phyloP scores from a whole-genome alignment of 2,329 filamentous ascomycete genomes.

The Cadophora luteo-olivacea region DNA sequence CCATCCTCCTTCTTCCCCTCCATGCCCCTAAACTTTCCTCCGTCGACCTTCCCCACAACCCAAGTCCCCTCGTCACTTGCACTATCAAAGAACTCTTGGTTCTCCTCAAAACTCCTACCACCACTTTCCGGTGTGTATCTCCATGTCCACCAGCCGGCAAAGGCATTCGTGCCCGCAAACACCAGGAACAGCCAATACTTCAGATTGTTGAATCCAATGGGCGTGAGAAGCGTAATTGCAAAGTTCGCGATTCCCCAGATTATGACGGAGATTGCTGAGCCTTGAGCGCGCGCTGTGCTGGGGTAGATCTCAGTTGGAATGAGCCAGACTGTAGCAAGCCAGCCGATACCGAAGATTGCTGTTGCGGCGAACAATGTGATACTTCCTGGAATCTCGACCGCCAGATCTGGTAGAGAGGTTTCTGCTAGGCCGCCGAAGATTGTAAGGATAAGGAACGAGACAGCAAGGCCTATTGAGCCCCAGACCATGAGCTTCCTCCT shows the following conservation, averaged over 20 bases:
- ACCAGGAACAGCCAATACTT: constrained; percentile 64
- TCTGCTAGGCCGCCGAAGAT: constrained; percentile 57
- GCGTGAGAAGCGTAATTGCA: constrained; percentile 62
- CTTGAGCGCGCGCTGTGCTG: constrained; percentile 65
- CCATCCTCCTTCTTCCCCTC: constrained; percentile 27
- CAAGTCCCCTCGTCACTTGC: constrained; percentile 58
- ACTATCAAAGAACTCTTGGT: constrained; percentile 52
- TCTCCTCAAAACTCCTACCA: constrained; percentile 61
- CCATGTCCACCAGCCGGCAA: constrained; percentile 57
- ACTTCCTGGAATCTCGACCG: constrained; percentile 57
- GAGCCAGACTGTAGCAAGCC: constrained; percentile 65
- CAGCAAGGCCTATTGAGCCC: constrained; percentile 55
- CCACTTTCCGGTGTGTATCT: constrained; percentile 65
- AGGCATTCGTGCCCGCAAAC: constrained; percentile 58
- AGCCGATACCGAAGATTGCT: constrained; percentile 65
- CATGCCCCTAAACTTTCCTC: constrained; percentile 53
- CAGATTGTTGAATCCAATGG: constrained; percentile 65
- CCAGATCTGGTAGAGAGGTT: constrained; percentile 49
- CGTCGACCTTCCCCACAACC: constrained; percentile 58
- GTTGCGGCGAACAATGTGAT: constrained; percentile 62
- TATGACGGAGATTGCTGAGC: constrained; percentile 67
- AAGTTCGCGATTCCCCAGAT: constrained; percentile 62
- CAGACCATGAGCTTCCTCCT: constrained; percentile 59
- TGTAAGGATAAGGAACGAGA: constrained; percentile 57
- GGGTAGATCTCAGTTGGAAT: constrained; percentile 68